Percentiles rank a stretch among this genome's conserved stretches.
These are phyloP conservation scores for Sphaerosporella brunnea DNA, from an alignment of 495 filamentous ascomycete genomes.

Conservation along the genomic window DNA sequence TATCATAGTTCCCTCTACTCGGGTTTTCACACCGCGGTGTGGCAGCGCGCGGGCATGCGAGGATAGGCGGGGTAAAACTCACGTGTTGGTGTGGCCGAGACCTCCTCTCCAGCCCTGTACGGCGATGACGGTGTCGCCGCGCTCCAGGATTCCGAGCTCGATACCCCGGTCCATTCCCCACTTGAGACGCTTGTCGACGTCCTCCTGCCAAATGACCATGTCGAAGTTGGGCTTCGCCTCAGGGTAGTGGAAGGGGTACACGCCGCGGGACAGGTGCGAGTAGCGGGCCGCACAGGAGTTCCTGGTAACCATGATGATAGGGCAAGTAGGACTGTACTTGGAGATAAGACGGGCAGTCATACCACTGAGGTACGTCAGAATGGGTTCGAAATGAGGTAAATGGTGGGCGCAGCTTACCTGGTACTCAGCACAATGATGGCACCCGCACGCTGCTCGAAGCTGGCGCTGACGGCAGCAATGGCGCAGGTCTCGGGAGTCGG, in stretches of 20 bases:
- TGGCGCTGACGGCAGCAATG: conserved; percentile 88
- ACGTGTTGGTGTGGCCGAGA: conserved; percentile 93
- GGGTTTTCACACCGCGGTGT: too few species aligned
- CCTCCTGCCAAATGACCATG: conserved; percentile 85
- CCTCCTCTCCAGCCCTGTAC: conserved; percentile 97
- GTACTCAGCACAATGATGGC: conserved; percentile 91
- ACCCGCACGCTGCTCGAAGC: conserved; percentile 85
- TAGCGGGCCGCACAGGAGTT: conserved; percentile 70
- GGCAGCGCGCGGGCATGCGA: not conserved
- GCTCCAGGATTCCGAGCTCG: conserved; percentile 60
- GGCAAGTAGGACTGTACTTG: conserved; percentile 96
- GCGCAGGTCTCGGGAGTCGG: conserved; percentile 77
- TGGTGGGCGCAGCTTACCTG: too few species aligned
- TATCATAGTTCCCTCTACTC: not conserved
- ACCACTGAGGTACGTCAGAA: conserved; percentile 30
- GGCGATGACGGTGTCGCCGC: conserved; percentile 75
- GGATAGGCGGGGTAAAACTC: conserved; percentile 10
- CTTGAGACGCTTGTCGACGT: conserved; percentile 88
- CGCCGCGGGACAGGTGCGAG: conserved; percentile 88
- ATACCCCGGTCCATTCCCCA: conserved; percentile 82
- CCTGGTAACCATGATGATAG: conserved; percentile 40
- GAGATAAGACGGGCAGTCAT: conserved; percentile 83
- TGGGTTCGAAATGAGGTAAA: too few species aligned
- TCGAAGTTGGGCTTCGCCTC: conserved; percentile 86
- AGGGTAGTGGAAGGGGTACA: conserved; percentile 90